Conservation (phyloP, 345 rosid genomes). For the Gossypium rotundifolium region DNA sequence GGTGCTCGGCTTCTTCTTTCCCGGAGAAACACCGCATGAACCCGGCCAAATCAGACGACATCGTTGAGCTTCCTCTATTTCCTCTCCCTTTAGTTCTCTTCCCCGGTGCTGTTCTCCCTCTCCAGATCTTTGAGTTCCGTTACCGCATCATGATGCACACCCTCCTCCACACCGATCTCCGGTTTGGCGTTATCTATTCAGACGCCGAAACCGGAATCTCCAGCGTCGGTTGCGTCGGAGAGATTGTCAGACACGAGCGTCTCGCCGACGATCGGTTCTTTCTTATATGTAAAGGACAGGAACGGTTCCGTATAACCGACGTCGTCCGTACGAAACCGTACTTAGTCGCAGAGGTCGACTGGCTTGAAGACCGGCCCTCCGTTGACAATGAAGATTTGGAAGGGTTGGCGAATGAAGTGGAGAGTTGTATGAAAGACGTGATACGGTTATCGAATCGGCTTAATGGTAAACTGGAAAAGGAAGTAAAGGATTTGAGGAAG, state of each 20-base stretch:
- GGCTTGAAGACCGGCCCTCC: slow-evolving; percentile 95
- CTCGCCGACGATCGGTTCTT: slow-evolving; percentile 87
- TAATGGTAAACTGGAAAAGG: slow-evolving; percentile 81
- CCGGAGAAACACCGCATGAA: slow-evolving; percentile 44
- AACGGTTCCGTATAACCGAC: slow-evolving; percentile 65
- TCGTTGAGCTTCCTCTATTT: slow-evolving; percentile 77
- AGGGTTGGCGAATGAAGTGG: slow-evolving; percentile 60
- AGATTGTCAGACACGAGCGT: slow-evolving; percentile 79
- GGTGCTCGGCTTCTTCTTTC: slow-evolving; percentile 58
- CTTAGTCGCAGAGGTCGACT: slow-evolving; percentile 72
- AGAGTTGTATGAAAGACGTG: slow-evolving; percentile 85
- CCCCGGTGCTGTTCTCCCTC: slow-evolving; percentile 90
- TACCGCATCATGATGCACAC: slow-evolving; percentile 99
- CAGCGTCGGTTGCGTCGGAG: slow-evolving; percentile 86
- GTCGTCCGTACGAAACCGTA: slow-evolving; percentile 81
- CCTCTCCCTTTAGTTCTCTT: slow-evolving; percentile 87
- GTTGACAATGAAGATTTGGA: slow-evolving; percentile 66
- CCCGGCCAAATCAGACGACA: slow-evolving; percentile 48
- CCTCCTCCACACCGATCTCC: slow-evolving; percentile 87
- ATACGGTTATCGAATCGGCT: slow-evolving; percentile 72
- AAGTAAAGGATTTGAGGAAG: slow-evolving; percentile 65
- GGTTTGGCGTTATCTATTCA: slow-evolving; percentile 77
- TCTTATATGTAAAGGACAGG: slow-evolving; percentile 81
- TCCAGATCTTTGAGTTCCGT: slow-evolving; percentile 95
- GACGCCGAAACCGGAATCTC: slow-evolving; percentile 66